Conservation (phyloP, 2,329 filamentous ascomycete genomes). For the Sphaceloma murrayae region DNA sequence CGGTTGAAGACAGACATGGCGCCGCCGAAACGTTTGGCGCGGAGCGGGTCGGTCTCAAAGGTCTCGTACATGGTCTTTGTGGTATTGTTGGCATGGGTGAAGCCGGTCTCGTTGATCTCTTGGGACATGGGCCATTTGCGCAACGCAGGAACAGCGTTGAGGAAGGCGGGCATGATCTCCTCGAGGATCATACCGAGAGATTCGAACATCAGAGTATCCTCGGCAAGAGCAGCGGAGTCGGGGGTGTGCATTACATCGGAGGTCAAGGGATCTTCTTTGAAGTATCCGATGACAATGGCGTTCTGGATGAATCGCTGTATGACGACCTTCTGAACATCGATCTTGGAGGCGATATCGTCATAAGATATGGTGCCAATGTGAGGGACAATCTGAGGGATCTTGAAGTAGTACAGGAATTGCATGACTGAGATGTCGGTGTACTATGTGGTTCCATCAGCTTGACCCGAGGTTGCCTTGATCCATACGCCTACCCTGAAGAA, state of each 20-base stretch:
- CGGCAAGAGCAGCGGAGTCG: slow-evolving; percentile 4
- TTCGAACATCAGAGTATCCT: slow-evolving; percentile 10
- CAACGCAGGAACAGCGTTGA: slow-evolving; percentile 10
- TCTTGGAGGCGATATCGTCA: slow-evolving; percentile 23
- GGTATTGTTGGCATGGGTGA: slow-evolving; percentile 14
- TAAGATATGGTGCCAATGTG: slow-evolving; percentile 23
- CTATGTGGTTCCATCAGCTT: background rate
- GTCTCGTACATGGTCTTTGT: slow-evolving; percentile 18
- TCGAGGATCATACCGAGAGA: slow-evolving; percentile 14
- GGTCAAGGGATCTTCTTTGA: slow-evolving; percentile 29
- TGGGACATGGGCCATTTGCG: slow-evolving; percentile 12
- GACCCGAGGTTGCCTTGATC: background rate
- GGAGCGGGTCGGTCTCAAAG: slow-evolving; percentile 9
- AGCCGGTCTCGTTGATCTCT: slow-evolving; percentile 14
- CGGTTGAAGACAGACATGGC: slow-evolving; percentile 19
- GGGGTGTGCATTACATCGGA: slow-evolving; percentile 1
- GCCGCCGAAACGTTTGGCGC: slow-evolving; percentile 16
- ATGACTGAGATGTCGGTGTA: slow-evolving; percentile 14
- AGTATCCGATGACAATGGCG: slow-evolving; percentile 33
- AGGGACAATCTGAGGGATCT: slow-evolving; percentile 27
- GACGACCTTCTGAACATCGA: slow-evolving; percentile 23
- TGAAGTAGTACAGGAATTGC: slow-evolving; percentile 25
- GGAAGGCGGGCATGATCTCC: slow-evolving; percentile 15
- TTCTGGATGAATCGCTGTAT: slow-evolving; percentile 32
- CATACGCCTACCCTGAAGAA: slow-evolving; percentile 1